Percentiles rank a stretch among this genome's conserved stretches.
Conservation (phyloP, 2,329 filamentous ascomycete genomes). For the Colletotrichum sp. region DNA sequence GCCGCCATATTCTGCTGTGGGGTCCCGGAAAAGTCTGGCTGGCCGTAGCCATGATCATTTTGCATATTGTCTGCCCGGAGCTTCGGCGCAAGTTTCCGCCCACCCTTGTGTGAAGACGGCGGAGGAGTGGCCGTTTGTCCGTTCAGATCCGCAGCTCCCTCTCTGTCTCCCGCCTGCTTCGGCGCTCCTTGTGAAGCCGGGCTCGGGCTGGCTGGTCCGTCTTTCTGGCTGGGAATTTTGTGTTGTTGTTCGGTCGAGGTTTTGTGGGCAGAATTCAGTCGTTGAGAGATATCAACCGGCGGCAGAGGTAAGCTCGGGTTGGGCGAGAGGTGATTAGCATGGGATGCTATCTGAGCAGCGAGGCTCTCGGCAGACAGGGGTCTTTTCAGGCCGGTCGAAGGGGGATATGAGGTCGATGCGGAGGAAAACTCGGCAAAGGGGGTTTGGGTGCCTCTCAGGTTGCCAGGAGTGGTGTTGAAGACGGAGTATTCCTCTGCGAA, state of each 20-base stretch:
- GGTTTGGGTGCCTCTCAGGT: slow-evolving; percentile 52
- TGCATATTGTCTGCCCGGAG: slow-evolving; percentile 56
- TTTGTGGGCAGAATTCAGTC: slow-evolving; percentile 63
- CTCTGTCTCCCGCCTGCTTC: slow-evolving; percentile 53
- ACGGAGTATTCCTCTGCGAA: slow-evolving; percentile 71
- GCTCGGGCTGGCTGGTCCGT: slow-evolving; percentile 25
- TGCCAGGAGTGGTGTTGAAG: slow-evolving; percentile 68
- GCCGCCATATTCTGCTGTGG: slow-evolving; percentile 55
- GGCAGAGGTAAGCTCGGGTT: slow-evolving; percentile 59
- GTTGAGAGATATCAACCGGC: slow-evolving; percentile 63
- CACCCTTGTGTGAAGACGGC: slow-evolving; percentile 60
- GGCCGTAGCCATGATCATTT: slow-evolving; percentile 60
- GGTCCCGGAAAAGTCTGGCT: slow-evolving; percentile 55
- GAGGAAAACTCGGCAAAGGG: slow-evolving; percentile 51
- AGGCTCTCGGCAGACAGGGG: slow-evolving; percentile 56
- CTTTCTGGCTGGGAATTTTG: slow-evolving; percentile 34
- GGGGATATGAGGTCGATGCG: slow-evolving; percentile 39
- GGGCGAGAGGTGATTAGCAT: slow-evolving; percentile 66
- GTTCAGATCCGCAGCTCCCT: slow-evolving; percentile 40
- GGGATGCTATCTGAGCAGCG: slow-evolving; percentile 59
- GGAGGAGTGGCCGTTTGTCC: slow-evolving; percentile 66
- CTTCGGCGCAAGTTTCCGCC: slow-evolving; percentile 60
- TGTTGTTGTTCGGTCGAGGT: slow-evolving; percentile 38
- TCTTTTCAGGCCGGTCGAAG: slow-evolving; percentile 48
- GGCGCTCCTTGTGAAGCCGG: slow-evolving; percentile 33